phyloP scores from a whole-genome alignment of 257 asterid species.

The Solanum medicagineum region DNA sequence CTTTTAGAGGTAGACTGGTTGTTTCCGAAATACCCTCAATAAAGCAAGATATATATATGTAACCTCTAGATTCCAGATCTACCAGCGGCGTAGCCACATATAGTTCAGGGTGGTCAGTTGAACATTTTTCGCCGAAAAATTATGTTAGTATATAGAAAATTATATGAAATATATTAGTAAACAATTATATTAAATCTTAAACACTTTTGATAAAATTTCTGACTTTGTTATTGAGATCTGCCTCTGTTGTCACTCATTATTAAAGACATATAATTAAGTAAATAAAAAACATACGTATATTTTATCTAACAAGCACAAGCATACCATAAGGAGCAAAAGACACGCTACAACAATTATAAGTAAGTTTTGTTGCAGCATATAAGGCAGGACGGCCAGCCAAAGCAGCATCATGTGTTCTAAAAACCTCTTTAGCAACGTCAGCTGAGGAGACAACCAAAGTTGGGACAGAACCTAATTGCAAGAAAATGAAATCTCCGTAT shows the following conservation, averaged over 20 bases:
- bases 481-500: background rate
- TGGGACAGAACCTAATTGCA: conserved; percentile 1
- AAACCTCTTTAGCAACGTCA: background rate
- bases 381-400: background rate
- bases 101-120: too few relatives aligned
- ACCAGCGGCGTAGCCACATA: too few relatives aligned
- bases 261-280: background rate
- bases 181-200: too few relatives aligned
- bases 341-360: background rate
- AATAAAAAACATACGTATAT: background rate
- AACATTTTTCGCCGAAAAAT: too few relatives aligned
- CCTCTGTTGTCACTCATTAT: too few relatives aligned
- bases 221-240: too few relatives aligned
- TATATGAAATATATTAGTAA: too few relatives aligned
- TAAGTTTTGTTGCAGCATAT: background rate
- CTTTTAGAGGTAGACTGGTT: too few relatives aligned
- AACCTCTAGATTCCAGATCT: background rate
- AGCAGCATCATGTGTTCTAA: background rate
- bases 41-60: too few relatives aligned
- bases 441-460: background rate
- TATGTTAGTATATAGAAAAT: too few relatives aligned
- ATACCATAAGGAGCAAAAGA: background rate
- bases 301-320: background rate
- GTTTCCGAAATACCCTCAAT: too few relatives aligned
- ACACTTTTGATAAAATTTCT: too few relatives aligned